Evolutionary conservation across 208 protist genomes (phyloP).

Genomic region (Wallacemonas rigidus): DNA sequence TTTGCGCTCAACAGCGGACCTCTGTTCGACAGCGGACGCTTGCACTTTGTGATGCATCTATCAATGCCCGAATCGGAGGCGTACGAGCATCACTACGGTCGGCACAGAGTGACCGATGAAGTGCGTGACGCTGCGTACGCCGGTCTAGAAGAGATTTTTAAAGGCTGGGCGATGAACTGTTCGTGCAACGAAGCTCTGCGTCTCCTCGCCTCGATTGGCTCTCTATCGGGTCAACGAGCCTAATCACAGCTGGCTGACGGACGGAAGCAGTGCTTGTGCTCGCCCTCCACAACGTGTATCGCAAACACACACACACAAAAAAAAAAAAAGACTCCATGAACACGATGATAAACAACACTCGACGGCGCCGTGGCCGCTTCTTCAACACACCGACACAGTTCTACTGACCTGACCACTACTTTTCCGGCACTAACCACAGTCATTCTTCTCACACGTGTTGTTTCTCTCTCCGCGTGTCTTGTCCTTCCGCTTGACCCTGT

Average conservation of each 20-base stretch:
- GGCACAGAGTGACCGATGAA: conserved; percentile 18
- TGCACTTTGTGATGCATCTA: conserved; percentile 75
- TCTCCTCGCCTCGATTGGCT: not conserved
- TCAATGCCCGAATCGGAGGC: conserved; percentile 24
- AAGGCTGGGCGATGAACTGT: conserved; percentile 59
- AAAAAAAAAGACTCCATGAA: not conserved
- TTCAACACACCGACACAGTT: not conserved
- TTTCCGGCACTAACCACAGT: too few species aligned
- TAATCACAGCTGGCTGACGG: too few species aligned
- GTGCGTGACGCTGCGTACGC: conserved; percentile 50
- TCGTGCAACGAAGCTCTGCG: conserved; percentile 63
- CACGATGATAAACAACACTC: not conserved
- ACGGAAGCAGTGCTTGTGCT: not conserved
- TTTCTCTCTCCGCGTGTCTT: too few species aligned
- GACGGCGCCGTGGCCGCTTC: not conserved
- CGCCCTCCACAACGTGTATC: not conserved
- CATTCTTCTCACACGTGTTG: too few species aligned
- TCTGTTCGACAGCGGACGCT: conserved; percentile 62
- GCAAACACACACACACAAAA: not conserved
- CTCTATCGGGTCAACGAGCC: too few species aligned
- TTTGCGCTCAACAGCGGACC: conserved; percentile 56
- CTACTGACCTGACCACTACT: too few species aligned
- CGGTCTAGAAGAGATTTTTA: conserved; percentile 48
- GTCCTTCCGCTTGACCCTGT: too few species aligned
- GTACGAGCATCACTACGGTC: not conserved